Percentiles rank a stretch among this genome's conserved stretches.
Conservation (phyloP, 495 filamentous ascomycete species). For the Penicillium cataractarum region DNA sequence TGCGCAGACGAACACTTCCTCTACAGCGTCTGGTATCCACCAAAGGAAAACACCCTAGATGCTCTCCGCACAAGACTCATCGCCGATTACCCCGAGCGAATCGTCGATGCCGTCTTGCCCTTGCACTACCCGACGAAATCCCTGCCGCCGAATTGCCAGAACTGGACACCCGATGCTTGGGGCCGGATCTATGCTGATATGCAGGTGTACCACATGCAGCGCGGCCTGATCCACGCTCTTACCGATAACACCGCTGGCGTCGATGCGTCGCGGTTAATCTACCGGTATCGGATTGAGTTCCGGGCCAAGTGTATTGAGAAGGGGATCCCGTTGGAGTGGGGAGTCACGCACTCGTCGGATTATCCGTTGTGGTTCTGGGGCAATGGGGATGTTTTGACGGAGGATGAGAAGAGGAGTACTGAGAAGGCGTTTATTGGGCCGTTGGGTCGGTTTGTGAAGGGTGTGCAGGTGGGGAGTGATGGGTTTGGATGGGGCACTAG, state of each 20-base stretch:
- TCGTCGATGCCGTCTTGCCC: constrained; percentile 45
- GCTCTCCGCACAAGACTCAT: constrained; percentile 49
- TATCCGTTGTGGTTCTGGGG: constrained; percentile 63
- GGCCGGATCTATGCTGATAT: constrained; percentile 61
- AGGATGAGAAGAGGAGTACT: constrained; percentile 47
- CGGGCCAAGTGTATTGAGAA: constrained; percentile 48
- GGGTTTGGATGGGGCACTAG: constrained; percentile 40
- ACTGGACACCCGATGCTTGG: constrained; percentile 53
- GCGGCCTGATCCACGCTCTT: constrained; percentile 42
- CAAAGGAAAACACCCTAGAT: constrained; percentile 38
- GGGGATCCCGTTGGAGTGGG: constrained; percentile 51
- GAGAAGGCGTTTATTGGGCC: constrained; percentile 44
- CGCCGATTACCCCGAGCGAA: constrained; percentile 53
- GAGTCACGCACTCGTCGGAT: constrained; percentile 60
- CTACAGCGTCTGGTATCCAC: constrained; percentile 50
- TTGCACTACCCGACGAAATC: constrained; percentile 46
- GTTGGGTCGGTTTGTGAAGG: constrained; percentile 47
- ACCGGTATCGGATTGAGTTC: constrained; percentile 56
- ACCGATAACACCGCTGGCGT: constrained; percentile 28
- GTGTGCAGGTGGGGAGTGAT: constrained; percentile 25
- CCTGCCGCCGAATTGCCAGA: constrained; percentile 31
- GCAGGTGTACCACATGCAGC: constrained; percentile 55
- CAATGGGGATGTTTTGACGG: constrained; percentile 43
- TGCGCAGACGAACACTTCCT: constrained; percentile 57
- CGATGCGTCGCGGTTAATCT: constrained; percentile 33